phyloP scores from a whole-genome alignment of 129 eudicot species.

The Tagetes patula region DNA sequence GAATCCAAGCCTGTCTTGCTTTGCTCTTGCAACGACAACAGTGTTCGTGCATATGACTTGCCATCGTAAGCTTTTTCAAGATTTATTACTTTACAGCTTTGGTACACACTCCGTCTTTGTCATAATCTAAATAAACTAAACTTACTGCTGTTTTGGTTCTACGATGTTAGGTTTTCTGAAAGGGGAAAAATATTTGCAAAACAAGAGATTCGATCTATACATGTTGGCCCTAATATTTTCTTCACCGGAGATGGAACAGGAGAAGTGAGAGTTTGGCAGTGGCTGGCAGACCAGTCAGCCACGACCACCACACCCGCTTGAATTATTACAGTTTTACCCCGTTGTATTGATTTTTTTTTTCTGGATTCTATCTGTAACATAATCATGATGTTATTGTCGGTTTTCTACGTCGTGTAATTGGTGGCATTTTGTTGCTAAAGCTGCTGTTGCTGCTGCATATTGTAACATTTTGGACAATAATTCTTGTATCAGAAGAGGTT shows the following conservation, averaged over 20 bases:
- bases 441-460: neutral
- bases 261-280: constrained; percentile 81
- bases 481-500: constrained; percentile 28
- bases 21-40: constrained; percentile 80
- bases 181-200: constrained; percentile 79
- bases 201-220: constrained; percentile 70
- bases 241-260: constrained; percentile 97
- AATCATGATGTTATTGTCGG: constrained; percentile 20
- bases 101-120: neutral
- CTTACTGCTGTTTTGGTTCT: neutral
- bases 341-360: constrained; percentile 18
- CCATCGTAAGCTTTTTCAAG: constrained; percentile 70
- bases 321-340: constrained; percentile 5
- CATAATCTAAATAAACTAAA: neutral
- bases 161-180: constrained; percentile 60
- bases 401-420: neutral
- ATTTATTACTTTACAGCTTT: neutral
- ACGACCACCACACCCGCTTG: constrained; percentile 36
- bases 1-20: constrained; percentile 87
- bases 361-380: constrained; percentile 2
- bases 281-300: constrained; percentile 60
- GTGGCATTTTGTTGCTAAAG: constrained; percentile 10
- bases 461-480: constrained; percentile 20
- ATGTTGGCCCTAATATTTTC: constrained; percentile 81
- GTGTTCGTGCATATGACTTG: constrained; percentile 74